phyloP scores from a whole-genome alignment of 208 protist species.

The Crithidia expoeki region DNA sequence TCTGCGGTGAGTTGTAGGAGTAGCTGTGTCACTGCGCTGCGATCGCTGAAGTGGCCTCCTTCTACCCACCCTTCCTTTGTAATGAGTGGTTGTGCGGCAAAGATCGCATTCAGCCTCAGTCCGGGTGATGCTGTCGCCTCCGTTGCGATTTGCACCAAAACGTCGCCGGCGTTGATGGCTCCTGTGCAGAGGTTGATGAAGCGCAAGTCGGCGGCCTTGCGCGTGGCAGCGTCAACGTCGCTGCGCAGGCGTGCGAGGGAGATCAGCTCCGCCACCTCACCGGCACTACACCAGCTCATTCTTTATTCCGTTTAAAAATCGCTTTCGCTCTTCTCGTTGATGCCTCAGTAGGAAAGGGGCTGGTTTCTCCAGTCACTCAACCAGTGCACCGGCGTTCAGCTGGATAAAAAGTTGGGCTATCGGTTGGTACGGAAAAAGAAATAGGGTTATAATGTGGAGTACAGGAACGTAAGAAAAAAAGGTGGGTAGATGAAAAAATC shows the following conservation, averaged over 20 bases:
- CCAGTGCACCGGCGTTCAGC: too few species aligned
- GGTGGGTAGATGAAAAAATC: too few species aligned
- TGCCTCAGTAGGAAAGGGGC: neutral
- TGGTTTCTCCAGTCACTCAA: neutral
- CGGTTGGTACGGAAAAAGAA: too few species aligned
- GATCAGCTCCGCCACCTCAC: conserved; percentile 40
- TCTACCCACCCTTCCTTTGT: conserved; percentile 41
- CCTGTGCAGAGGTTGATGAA: conserved; percentile 42
- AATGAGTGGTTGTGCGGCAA: conserved; percentile 54
- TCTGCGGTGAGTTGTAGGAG: conserved; percentile 24
- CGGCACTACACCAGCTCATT: conserved; percentile 55
- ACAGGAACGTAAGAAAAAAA: too few species aligned
- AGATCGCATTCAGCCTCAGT: conserved; percentile 48
- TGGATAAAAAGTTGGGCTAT: too few species aligned
- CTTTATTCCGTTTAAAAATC: neutral
- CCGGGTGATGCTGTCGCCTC: conserved; percentile 14
- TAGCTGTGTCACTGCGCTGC: conserved; percentile 11
- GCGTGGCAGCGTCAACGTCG: conserved; percentile 32
- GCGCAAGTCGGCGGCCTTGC: conserved; percentile 39
- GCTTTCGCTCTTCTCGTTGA: neutral
- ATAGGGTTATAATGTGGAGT: too few species aligned
- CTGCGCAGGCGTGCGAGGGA: conserved; percentile 31
- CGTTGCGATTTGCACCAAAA: conserved; percentile 41
- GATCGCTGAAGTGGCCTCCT: conserved; percentile 52
- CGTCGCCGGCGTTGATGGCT: conserved; percentile 64